Base-by-base conservation (phyloP, 2,329 filamentous ascomycete species). In the Diplocarpon mali region DNA sequence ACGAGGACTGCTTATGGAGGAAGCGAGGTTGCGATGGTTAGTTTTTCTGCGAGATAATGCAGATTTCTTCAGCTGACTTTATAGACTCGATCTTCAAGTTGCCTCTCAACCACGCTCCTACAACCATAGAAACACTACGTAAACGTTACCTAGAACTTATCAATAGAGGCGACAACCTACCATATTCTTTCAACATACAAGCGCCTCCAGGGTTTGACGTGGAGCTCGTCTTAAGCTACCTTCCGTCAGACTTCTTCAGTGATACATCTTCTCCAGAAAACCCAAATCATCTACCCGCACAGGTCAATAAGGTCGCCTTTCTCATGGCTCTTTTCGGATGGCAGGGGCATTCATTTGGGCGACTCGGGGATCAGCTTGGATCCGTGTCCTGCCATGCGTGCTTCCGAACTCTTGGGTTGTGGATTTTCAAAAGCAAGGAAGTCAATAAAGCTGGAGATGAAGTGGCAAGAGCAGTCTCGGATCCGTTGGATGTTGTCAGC, bases 401-500 rank as follows among this genome's bases (percentile, higher is more conserved):
- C 61, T 84, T 94, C 58, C 80, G 92, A 47, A 79, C 89, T 1
- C 70, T 96, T 0, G 92, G 92, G 0, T 71, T 98, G 2, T 98
- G 92, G 92, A 83, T 98, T 69, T 96, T 94, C 62, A 83, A 80
- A 58, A 81, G 80, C 62, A 88, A 81, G 63, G 75, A 77, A 56
- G 73, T 83, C 27, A 72, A 76, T 46, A 64, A 66, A 13, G 71
- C 70, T 0, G 64, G 71, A 30, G 58, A 67, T 30, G 65, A 79
- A 9, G 63, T 80, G 10, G 69, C 74, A 4, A 52, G 50, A 10
- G 74, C 79, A 2, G 73, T 75, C 1, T 80, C 84, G 71, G 73
- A 76, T 53, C 69, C 75, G 45, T 70, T 92, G 1, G 80, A 90
- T 57, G 77, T 79, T 4, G 65, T 81, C 2, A 71, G 72, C 5